Evolutionary conservation across 371 early-diverging fungal species (phyloP).

Genomic region (Apophysomyces elegans): DNA sequence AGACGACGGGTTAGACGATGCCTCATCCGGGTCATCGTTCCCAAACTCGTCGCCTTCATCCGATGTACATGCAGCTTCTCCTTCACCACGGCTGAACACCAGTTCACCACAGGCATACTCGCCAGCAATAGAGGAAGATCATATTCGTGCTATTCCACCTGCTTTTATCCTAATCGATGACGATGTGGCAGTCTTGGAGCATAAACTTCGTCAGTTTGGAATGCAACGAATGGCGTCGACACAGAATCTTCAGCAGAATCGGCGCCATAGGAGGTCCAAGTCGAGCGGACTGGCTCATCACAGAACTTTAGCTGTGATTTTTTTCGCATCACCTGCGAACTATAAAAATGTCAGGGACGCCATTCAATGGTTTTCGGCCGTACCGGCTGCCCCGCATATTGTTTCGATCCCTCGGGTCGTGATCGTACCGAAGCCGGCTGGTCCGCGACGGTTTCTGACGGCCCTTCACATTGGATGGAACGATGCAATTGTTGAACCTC

Average conservation of each 20-base stretch:
- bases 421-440: constrained; percentile 65
- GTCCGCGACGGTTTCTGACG: constrained; percentile 59
- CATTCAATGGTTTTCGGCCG: constrained; percentile 36
- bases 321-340: constrained; percentile 57
- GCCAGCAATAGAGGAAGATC: constrained; percentile 20
- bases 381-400: constrained; percentile 14
- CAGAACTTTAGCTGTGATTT: constrained; percentile 56
- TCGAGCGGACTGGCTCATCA: constrained; percentile 30
- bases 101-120: constrained; percentile 28
- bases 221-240: constrained; percentile 25
- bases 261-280: constrained; percentile 13
- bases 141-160: constrained; percentile 32
- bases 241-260: constrained; percentile 20
- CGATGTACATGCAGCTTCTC: not conserved
- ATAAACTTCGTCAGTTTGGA: constrained; percentile 42
- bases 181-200: constrained; percentile 48
- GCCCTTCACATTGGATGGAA: constrained; percentile 62
- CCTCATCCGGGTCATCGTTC: not conserved
- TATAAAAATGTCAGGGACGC: constrained; percentile 55
- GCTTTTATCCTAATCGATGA: constrained; percentile 63
- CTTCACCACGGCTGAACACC: not conserved
- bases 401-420: constrained; percentile 54
- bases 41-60: not conserved
- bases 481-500: constrained; percentile 51
- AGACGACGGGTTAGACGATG: not conserved